Evolutionary conservation across 495 filamentous ascomycete genomes (phyloP).

Genomic region (Penicillium paxilli): DNA sequence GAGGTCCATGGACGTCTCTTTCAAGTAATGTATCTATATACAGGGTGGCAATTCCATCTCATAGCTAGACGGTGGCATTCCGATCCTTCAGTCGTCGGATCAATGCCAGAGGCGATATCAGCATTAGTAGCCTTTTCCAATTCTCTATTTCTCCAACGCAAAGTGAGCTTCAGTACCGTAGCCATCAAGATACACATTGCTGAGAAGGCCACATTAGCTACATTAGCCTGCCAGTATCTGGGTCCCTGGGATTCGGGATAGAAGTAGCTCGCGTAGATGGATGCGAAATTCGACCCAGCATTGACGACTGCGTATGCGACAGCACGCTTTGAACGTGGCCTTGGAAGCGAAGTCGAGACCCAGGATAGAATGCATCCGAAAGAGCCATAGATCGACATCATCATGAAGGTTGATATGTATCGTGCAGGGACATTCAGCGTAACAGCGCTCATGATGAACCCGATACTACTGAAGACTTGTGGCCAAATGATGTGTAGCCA

Average conservation of each 20-base stretch:
- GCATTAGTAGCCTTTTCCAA: conserved; percentile 5
- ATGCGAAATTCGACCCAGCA: conserved; percentile 35
- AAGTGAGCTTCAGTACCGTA: conserved; percentile 1
- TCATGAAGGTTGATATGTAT: conserved; percentile 45
- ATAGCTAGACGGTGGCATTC: conserved; percentile 3
- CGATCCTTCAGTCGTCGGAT: conserved; percentile 1
- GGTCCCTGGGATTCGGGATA: conserved; percentile 23
- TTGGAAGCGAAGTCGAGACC: conserved; percentile 43
- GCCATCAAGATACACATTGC: conserved; percentile 13
- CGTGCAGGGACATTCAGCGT: conserved; percentile 32
- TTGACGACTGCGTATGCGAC: conserved; percentile 44
- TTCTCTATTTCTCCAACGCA: conserved; percentile 6
- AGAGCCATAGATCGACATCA: conserved; percentile 43
- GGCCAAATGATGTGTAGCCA: conserved; percentile 44
- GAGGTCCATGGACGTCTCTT: no score
- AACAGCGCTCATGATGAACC: conserved; percentile 41
- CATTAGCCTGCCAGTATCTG: conserved; percentile 16
- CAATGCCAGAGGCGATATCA: conserved; percentile 4
- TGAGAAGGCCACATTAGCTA: conserved; percentile 13
- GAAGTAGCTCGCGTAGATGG: conserved; percentile 44
- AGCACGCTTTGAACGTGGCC: conserved; percentile 46
- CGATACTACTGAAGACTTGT: conserved; percentile 34
- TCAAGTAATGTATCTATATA: conserved; percentile 11
- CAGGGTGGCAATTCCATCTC: conserved; percentile 12
- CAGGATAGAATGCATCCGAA: conserved; percentile 42